Base-by-base conservation (phyloP, 2,329 filamentous ascomycete genomes). In the Blumeriella jaapii region DNA sequence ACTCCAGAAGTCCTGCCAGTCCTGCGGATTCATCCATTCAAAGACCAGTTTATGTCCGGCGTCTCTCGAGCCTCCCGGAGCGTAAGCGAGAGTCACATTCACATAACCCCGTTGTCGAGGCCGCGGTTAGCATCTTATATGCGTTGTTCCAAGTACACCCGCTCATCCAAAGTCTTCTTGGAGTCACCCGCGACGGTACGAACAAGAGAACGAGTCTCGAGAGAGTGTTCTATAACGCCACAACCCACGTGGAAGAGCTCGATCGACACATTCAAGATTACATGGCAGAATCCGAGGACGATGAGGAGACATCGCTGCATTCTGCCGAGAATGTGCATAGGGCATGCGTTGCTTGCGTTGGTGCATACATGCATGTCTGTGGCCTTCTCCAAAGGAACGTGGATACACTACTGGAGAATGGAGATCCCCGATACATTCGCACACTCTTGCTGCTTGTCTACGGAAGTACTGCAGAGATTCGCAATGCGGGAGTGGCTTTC, bases 91-190 rank as follows among this genome's bases (percentile, higher is more conserved):
- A 78, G 50, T 78, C 74, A 5, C 71, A 67, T 47, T 57, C 69
- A 4, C 68, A 65, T 41, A 73, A 79, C 47, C 72, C 74, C 1
- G 63, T 78, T 3, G 59, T 78, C 18, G 75, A 80, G 50, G 69
- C 71, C 10, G 74, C 75, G 18, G 78, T 78, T 51, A 74, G 74
- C 17, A 71, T 79, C 15, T 62, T 79, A 2, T 79, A 78, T 52
- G 73, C 75, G 3, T 66, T 79, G 18, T 79, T 78, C 43, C 74
- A 78, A 52, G 74, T 79, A 16, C 75, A 80, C 42, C 74, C 74
- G 4, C 73, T 74, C 58, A 76, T 80, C 40, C 74, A 79, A 54
- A 73, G 71, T 57, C 61, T 80, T 34, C 72, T 78, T 55, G 65
- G 69, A 27, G 60, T 79, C 31, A 69, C 72, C 30, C 71, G 67